phyloP scores from a whole-genome alignment of 495 filamentous ascomycete genomes.

The Daldinia bambusicola region DNA sequence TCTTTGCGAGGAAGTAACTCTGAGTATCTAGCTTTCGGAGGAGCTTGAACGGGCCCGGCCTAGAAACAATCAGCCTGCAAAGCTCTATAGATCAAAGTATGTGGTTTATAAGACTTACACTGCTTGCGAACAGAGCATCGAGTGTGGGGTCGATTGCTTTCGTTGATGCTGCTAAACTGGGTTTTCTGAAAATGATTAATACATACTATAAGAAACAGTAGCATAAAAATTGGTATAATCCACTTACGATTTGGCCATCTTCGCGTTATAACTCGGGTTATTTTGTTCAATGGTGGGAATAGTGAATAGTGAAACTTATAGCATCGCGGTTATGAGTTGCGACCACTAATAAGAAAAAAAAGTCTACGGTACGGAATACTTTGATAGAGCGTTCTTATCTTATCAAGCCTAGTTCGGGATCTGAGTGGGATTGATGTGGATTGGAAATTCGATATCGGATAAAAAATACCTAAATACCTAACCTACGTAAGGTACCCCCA shows the following conservation, averaged over 20 bases:
- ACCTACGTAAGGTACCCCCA: background rate
- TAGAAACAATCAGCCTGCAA: conserved; percentile 38
- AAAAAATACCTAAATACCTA: conserved; percentile 7
- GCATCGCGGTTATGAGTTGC: background rate
- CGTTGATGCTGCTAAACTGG: conserved; percentile 49
- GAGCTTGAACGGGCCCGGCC: conserved; percentile 74
- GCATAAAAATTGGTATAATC: background rate
- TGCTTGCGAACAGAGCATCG: conserved; percentile 81
- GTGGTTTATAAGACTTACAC: conserved; percentile 65
- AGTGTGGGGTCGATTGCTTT: conserved; percentile 77
- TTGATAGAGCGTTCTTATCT: conserved; percentile 29
- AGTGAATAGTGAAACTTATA: conserved; percentile 1
- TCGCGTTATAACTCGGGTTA: conserved; percentile 5
- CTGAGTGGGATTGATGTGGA: background rate
- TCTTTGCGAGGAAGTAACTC: conserved; percentile 51
- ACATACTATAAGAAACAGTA: background rate
- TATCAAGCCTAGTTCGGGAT: conserved; percentile 1
- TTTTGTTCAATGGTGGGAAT: background rate
- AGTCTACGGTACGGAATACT: conserved; percentile 4
- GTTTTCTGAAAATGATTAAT: conserved; percentile 45
- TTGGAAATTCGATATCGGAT: conserved; percentile 26
- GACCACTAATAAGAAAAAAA: conserved; percentile 32
- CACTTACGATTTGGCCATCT: conserved; percentile 49
- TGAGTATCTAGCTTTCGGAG: conserved; percentile 62
- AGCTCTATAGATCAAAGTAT: background rate